Percentiles rank a stretch among this genome's conserved stretches.
Conservation (phyloP, 495 filamentous ascomycete genomes). For the Xylaria nigripes region DNA sequence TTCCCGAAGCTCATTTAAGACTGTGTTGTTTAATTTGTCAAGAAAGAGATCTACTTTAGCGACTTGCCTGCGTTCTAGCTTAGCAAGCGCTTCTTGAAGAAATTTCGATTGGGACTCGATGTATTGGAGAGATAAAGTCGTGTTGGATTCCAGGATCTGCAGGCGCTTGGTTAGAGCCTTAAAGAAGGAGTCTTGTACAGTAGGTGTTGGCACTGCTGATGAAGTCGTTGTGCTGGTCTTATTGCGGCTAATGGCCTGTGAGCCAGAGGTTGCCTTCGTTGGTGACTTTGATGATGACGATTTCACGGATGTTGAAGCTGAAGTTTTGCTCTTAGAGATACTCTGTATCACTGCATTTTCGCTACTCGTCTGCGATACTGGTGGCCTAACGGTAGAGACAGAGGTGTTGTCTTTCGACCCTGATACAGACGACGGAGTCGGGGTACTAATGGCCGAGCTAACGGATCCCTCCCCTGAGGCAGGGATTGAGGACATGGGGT, state of each 20-base stretch:
- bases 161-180: slow-evolving; percentile 91
- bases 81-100: slow-evolving; percentile 80
- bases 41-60: slow-evolving; percentile 75
- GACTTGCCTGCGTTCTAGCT: slow-evolving; percentile 83
- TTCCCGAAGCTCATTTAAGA: slow-evolving; percentile 72
- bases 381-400: slow-evolving; percentile 12
- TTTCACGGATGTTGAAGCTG: slow-evolving; percentile 20
- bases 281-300: slow-evolving; percentile 17
- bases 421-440: slow-evolving; percentile 10
- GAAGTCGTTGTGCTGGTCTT: slow-evolving; percentile 41
- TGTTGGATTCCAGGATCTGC: slow-evolving; percentile 83
- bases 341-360: slow-evolving; percentile 20
- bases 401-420: slow-evolving; percentile 13
- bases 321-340: slow-evolving; percentile 11
- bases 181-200: slow-evolving; percentile 94
- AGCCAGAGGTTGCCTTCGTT: slow-evolving; percentile 9
- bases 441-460: slow-evolving; percentile 5
- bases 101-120: slow-evolving; percentile 94
- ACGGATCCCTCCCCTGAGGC: slow-evolving; percentile 9
- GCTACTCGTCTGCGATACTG: slow-evolving; percentile 11
- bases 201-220: slow-evolving; percentile 59
- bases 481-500: slow-evolving; percentile 8
- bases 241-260: slow-evolving; percentile 28
- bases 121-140: slow-evolving; percentile 86
- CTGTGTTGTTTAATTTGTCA: slow-evolving; percentile 74